Evolutionary conservation across 2,329 filamentous ascomycete species (phyloP).

Genomic region (Fusarium torulosum): DNA sequence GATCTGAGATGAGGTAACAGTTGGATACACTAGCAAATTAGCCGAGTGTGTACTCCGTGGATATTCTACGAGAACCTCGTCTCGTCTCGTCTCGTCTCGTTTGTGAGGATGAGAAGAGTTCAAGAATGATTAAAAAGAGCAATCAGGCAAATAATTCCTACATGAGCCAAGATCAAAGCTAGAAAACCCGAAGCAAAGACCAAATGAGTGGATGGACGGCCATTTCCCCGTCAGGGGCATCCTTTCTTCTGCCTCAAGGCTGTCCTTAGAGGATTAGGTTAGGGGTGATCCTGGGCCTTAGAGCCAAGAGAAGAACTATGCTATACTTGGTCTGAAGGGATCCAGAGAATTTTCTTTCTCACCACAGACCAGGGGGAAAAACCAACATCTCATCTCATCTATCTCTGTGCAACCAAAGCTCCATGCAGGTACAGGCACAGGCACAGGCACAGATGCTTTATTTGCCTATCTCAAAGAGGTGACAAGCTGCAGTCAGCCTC

Average conservation of each 20-base stretch:
- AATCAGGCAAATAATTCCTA: slow-evolving; percentile 16
- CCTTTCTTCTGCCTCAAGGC: slow-evolving; percentile 3
- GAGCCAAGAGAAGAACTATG: slow-evolving; percentile 24
- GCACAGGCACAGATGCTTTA: slow-evolving; percentile 2
- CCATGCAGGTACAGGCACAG: slow-evolving; percentile 18
- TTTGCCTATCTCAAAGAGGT: slow-evolving; percentile 16
- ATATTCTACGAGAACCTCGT: slow-evolving; percentile 1
- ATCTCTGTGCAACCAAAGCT: slow-evolving; percentile 38
- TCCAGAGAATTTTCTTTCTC: slow-evolving; percentile 13
- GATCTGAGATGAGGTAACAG: slow-evolving; percentile 25
- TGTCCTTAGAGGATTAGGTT: slow-evolving; percentile 14
- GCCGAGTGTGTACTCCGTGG: slow-evolving; percentile 13
- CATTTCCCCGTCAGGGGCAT: slow-evolving; percentile 11
- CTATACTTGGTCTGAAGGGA: slow-evolving; percentile 17
- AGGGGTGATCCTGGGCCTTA: slow-evolving; percentile 9
- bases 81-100: slow-evolving; percentile 9
- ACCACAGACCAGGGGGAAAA: slow-evolving; percentile 1
- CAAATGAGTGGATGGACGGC: slow-evolving; percentile 3
- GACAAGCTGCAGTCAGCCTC: slow-evolving; percentile 37
- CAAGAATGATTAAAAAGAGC: slow-evolving; percentile 1
- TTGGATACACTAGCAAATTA: slow-evolving; percentile 18
- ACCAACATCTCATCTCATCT: slow-evolving; percentile 18
- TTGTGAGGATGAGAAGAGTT: neutral
- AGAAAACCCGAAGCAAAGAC: slow-evolving; percentile 5
- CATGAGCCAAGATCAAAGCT: neutral